Evolutionary conservation across 139 green algal genomes (phyloP).

Genomic region (Parachlorella kessleri): DNA sequence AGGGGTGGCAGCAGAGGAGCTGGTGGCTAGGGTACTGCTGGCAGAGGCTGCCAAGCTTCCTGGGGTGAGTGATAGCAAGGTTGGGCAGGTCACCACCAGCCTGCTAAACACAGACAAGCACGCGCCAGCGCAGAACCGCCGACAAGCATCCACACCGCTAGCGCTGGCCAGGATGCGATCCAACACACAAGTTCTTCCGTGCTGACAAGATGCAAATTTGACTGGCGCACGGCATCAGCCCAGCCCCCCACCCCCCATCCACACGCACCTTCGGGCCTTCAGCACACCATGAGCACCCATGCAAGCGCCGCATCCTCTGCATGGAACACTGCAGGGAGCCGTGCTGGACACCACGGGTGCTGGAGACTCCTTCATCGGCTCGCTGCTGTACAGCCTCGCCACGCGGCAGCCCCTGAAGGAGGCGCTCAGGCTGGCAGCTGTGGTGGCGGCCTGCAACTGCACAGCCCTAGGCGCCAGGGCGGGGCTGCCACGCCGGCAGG

Average conservation of each 20-base stretch:
- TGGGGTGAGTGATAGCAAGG: no score
- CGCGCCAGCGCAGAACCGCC: no score
- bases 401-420: constrained; percentile 43
- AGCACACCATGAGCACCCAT: no score
- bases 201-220: no score
- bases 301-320: background rate
- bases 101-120: no score
- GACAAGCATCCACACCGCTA: no score
- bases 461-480: constrained; percentile 75
- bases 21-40: background rate
- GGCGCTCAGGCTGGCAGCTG: constrained; percentile 61
- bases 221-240: background rate
- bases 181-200: no score
- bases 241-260: constrained; percentile 35
- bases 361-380: constrained; percentile 93
- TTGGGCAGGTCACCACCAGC: no score
- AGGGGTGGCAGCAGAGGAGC: background rate
- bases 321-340: constrained; percentile 13
- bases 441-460: constrained; percentile 88
- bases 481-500: constrained; percentile 63
- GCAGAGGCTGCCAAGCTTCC: constrained; percentile 1
- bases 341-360: constrained; percentile 93
- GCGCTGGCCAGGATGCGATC: no score
- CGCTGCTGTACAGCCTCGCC: constrained; percentile 77
- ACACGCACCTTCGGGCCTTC: background rate